Evolutionary conservation across 2,329 filamentous ascomycete species (phyloP).

Genomic region (Calycina marina): DNA sequence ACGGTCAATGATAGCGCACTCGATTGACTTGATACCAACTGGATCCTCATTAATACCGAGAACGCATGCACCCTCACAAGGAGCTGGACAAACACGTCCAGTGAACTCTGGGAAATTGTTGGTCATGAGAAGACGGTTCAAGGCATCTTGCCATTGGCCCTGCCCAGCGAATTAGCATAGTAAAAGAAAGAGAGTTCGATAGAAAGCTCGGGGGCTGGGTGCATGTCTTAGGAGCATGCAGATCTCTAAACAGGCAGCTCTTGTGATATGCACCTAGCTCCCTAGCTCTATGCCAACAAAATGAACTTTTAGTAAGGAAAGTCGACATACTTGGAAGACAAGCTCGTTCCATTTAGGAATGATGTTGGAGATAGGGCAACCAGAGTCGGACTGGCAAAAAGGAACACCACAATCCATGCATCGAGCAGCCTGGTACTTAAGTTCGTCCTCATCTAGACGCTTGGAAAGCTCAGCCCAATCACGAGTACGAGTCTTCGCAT

Average conservation of each 20-base stretch:
- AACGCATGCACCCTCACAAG: constrained; percentile 91
- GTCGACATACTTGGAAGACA: constrained; percentile 52
- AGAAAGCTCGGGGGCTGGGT: no score
- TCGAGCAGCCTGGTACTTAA: constrained; percentile 90
- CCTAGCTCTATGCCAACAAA: no score
- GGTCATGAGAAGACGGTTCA: constrained; percentile 84
- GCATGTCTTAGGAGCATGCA: no score
- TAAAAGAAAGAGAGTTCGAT: no score
- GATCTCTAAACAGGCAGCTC: no score
- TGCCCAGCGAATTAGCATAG: no score
- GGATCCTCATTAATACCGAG: constrained; percentile 94
- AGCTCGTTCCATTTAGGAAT: constrained; percentile 95
- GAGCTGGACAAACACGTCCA: constrained; percentile 88
- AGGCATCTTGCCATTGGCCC: constrained; percentile 80
- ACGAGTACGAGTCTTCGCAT: constrained; percentile 67
- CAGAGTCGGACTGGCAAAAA: constrained; percentile 93
- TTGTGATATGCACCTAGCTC: no score
- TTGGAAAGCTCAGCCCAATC: constrained; percentile 88
- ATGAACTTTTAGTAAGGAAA: no score
- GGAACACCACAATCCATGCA: constrained; percentile 99
- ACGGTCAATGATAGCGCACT: constrained; percentile 94
- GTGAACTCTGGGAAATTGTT: constrained; percentile 99
- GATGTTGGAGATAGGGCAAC: constrained; percentile 92
- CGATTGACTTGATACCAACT: constrained; percentile 95
- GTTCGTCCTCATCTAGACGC: constrained; percentile 81